Base-by-base conservation (phyloP, 306 rosid species). In the Carpinus viminea region DNA sequence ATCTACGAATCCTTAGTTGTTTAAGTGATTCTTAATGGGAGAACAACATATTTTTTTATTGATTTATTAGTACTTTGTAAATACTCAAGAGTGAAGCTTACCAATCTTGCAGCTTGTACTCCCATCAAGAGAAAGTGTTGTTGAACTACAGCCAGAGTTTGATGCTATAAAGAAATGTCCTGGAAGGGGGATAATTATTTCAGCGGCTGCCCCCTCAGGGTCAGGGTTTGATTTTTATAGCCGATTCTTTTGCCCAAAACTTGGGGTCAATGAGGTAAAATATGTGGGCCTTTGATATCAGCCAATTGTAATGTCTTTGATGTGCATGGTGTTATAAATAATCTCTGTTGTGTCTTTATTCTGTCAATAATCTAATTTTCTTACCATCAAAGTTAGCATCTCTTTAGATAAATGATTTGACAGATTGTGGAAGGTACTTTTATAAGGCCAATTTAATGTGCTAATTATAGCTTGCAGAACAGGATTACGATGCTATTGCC, bases 151-250 rank as follows among this genome's bases (percentile, higher is more conserved):
- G 82, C 97, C 96, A 4, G 73, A 84, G 16, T 0, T 83, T 59
- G 90, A 84, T 79, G 96, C 83, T 61, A 79, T 90, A n/a, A 15
- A 45, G 41, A 88, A 88, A 68, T 86, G 77, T 75, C 95, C 97
- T 2, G 93, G 89, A 77, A 47, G 20, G 24, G 98, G 97, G 76
- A 3, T 94, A 31, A 82, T 88, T 76, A 82, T 87, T 77, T 68
- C 97, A 1, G 97, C 86, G 45, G 54, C 62, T 66, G 86, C 97
- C 72, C 86, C 91, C 76, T 78, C 88, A 1, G 89, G 77, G 46
- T 92, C 95, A 0, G 88, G 84, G 54, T 92, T 89, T 83, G 97
- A 94, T 68, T 86, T 94, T 83, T 84, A 74, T 76, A 91, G 89
- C 71, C 81, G 96, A 60, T 87, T 1, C 80, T 92, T 92, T 83